These are phyloP conservation scores for Amphibolis antarctica DNA, from an alignment of 106 monocot species.

Conservation along the genomic window DNA sequence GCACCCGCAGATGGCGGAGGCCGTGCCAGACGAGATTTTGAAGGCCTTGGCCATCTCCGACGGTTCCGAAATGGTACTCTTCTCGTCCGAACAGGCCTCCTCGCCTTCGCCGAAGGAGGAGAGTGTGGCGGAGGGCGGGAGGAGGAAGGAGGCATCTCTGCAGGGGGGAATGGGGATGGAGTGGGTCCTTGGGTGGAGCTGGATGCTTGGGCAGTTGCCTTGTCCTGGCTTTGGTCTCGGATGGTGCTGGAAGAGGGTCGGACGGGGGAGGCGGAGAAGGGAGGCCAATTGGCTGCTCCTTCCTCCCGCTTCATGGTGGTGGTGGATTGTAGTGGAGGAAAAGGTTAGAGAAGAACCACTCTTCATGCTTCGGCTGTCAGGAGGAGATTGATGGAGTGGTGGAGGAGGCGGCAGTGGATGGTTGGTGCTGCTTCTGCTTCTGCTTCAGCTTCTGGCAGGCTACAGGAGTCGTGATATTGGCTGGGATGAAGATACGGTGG, in stretches of 20 bases:
- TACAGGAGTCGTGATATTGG: too few species aligned
- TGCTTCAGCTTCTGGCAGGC: too few species aligned
- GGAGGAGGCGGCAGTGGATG: neutral
- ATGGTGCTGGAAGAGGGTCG: conserved; percentile 15
- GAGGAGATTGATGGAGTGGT: neutral
- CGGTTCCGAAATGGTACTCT: neutral
- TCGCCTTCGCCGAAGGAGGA: conserved; percentile 35
- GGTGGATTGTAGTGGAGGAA: conserved; percentile 1
- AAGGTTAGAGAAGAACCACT: neutral
- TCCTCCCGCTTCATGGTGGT: neutral
- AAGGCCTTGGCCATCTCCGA: conserved; percentile 80
- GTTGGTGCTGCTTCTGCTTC: too few species aligned
- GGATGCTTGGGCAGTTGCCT: neutral
- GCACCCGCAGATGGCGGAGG: conserved; percentile 41
- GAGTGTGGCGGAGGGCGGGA: conserved; percentile 15
- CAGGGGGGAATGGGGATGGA: neutral
- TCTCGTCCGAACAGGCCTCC: neutral
- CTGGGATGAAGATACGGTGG: too few species aligned
- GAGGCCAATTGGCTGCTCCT: neutral
- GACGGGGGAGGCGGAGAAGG: conserved; percentile 1
- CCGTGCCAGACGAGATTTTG: conserved; percentile 56
- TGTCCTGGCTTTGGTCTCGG: neutral
- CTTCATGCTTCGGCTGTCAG: neutral
- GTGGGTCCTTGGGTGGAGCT: neutral
- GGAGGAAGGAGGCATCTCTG: neutral